phyloP scores from a whole-genome alignment of 257 asterid species.

The Avicennia marina region DNA sequence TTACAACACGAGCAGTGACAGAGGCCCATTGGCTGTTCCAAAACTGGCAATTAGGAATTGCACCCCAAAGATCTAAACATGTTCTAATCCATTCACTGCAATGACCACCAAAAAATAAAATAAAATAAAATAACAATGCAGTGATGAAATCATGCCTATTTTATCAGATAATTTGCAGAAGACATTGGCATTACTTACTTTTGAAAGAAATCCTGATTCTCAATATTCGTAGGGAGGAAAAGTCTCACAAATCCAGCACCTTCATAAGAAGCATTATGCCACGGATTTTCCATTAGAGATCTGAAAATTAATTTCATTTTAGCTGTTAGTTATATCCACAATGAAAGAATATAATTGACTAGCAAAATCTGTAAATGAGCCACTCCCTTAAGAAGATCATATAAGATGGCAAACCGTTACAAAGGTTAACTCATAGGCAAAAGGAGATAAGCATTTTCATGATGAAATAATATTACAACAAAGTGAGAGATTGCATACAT shows the following conservation, averaged over 20 bases:
- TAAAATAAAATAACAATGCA: constrained; percentile 1
- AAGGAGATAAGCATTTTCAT: constrained; percentile 5
- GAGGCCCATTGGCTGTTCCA: constrained; percentile 99
- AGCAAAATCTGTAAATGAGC: constrained; percentile 12
- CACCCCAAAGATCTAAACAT: constrained; percentile 75
- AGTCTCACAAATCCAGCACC: constrained; percentile 92
- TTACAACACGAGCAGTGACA: constrained; percentile 86
- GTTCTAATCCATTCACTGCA: constrained; percentile 68
- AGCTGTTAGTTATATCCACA: constrained; percentile 6
- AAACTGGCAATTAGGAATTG: constrained; percentile 86
- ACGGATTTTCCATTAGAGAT: constrained; percentile 85
- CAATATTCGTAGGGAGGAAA: constrained; percentile 88
- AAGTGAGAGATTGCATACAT: constrained; percentile 1
- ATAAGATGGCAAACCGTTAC: constrained; percentile 9
- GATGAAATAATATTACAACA: not conserved
- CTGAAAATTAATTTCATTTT: constrained; percentile 44
- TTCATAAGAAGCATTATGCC: constrained; percentile 96
- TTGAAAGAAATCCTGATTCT: constrained; percentile 79
- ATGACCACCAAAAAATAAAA: not conserved
- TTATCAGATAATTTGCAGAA: constrained; percentile 9
- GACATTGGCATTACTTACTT: constrained; percentile 44
- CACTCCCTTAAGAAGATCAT: constrained; percentile 7
- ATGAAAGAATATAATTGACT: not conserved
- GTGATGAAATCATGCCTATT: constrained; percentile 16
- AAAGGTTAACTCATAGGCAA: constrained; percentile 3